phyloP scores from a whole-genome alignment of 2,329 filamentous ascomycete species.

The Colletotrichum musae region DNA sequence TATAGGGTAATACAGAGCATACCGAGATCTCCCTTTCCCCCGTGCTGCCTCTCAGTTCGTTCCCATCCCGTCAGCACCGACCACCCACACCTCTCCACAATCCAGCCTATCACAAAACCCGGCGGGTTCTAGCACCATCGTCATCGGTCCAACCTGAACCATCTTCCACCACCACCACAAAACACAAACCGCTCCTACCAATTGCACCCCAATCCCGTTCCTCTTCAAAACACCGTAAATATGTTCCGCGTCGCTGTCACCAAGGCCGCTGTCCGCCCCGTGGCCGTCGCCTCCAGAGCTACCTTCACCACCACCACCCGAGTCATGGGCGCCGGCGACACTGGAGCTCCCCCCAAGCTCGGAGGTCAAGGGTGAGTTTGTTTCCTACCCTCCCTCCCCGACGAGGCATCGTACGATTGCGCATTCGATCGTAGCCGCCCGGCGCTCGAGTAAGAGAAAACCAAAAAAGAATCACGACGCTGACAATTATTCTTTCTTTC shows the following conservation, averaged over 20 bases:
- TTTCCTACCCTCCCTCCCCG: not conserved
- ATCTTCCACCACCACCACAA: slow-evolving; percentile 13
- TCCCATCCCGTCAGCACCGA: slow-evolving; percentile 24
- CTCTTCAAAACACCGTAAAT: slow-evolving; percentile 44
- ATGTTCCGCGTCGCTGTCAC: slow-evolving; percentile 79
- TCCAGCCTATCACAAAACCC: slow-evolving; percentile 40
- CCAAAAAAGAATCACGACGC: no score
- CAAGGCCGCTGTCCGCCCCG: slow-evolving; percentile 68
- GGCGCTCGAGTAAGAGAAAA: no score
- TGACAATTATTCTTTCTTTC: slow-evolving; percentile 14
- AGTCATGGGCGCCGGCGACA: slow-evolving; percentile 79
- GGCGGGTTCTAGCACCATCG: slow-evolving; percentile 25
- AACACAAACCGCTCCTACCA: slow-evolving; percentile 15
- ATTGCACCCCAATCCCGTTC: slow-evolving; percentile 32
- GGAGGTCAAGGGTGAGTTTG: slow-evolving; percentile 67
- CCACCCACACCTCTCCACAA: slow-evolving; percentile 24
- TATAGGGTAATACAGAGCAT: not conserved
- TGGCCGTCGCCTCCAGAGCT: slow-evolving; percentile 63
- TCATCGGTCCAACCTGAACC: slow-evolving; percentile 33
- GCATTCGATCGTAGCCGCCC: not conserved
- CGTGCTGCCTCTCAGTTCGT: slow-evolving; percentile 1
- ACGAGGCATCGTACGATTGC: not conserved
- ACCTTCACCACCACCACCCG: slow-evolving; percentile 76
- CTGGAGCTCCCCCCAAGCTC: slow-evolving; percentile 70
- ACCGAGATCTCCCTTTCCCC: slow-evolving; percentile 20